These are phyloP conservation scores for Tuber aestivum DNA, from an alignment of 495 filamentous ascomycete species.

Conservation along the genomic window DNA sequence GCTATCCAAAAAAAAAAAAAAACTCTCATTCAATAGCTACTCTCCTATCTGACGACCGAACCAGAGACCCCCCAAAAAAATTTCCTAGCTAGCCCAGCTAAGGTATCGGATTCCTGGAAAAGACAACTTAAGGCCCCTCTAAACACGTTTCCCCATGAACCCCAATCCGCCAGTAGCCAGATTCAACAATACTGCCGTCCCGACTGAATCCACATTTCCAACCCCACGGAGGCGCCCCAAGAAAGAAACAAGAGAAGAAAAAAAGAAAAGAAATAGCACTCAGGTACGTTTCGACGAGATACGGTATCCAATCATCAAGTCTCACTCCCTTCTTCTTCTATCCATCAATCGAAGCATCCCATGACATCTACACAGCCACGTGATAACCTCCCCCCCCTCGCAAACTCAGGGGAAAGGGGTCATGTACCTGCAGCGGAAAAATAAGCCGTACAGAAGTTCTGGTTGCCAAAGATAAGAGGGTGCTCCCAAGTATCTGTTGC, in stretches of 20 bases:
- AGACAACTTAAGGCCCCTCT: neutral
- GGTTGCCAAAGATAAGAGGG: neutral
- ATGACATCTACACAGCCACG: neutral
- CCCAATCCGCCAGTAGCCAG: neutral
- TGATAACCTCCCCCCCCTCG: neutral
- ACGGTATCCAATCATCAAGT: conserved; percentile 1
- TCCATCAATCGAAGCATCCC: neutral
- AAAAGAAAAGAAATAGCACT: neutral
- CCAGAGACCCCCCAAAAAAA: neutral
- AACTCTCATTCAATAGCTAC: neutral
- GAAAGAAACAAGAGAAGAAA: neutral
- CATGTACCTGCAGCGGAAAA: neutral
- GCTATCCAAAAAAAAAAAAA: neutral
- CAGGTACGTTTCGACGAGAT: neutral
- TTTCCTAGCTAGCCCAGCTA: neutral
- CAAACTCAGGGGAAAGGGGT: neutral
- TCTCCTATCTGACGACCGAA: neutral
- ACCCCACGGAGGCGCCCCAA: neutral
- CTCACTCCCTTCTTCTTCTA: neutral
- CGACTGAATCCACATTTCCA: neutral
- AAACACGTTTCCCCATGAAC: neutral
- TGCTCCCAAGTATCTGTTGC: neutral
- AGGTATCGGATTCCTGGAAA: neutral
- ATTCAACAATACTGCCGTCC: neutral
- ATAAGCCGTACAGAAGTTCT: neutral